These are phyloP conservation scores for Colletotrichum lini DNA, from an alignment of 2,329 filamentous ascomycete species.

Conservation along the genomic window DNA sequence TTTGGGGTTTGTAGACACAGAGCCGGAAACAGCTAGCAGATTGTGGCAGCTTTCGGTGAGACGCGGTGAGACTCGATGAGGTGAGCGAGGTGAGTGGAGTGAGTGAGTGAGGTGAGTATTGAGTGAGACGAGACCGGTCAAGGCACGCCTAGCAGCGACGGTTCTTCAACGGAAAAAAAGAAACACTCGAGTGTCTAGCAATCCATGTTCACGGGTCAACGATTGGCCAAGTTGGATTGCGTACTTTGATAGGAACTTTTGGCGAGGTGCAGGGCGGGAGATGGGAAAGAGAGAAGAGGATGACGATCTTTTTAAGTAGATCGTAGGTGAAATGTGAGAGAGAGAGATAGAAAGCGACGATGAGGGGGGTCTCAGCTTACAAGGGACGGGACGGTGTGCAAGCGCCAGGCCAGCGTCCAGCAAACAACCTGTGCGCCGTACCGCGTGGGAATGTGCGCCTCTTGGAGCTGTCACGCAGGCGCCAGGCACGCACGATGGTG, in stretches of 20 bases:
- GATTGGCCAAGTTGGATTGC: background rate
- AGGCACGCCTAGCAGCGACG: background rate
- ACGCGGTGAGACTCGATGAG: background rate
- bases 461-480: slow-evolving; percentile 4
- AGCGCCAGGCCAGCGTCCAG: slow-evolving; percentile 1
- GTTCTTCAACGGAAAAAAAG: slow-evolving; percentile 9
- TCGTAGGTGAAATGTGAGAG: background rate
- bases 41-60: background rate
- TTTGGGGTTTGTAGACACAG: too few relatives aligned
- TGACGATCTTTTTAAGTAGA: slow-evolving; percentile 17
- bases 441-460: background rate
- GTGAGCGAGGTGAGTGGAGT: too few relatives aligned
- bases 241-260: background rate
- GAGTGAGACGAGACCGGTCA: background rate
- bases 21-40: slow-evolving; percentile 4
- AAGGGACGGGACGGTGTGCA: slow-evolving; percentile 1
- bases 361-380: background rate
- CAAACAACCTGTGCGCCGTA: background rate
- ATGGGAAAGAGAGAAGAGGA: slow-evolving; percentile 2
- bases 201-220: slow-evolving; percentile 5
- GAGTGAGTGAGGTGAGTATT: background rate
- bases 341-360: too few relatives aligned
- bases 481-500: background rate
- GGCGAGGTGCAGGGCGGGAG: background rate
- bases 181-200: background rate